Evolutionary conservation across 352 stramenopile genomes (phyloP), one percentile per base, ranked within the genome.

Genomic region (Phytopythium mirpurense): DNA sequence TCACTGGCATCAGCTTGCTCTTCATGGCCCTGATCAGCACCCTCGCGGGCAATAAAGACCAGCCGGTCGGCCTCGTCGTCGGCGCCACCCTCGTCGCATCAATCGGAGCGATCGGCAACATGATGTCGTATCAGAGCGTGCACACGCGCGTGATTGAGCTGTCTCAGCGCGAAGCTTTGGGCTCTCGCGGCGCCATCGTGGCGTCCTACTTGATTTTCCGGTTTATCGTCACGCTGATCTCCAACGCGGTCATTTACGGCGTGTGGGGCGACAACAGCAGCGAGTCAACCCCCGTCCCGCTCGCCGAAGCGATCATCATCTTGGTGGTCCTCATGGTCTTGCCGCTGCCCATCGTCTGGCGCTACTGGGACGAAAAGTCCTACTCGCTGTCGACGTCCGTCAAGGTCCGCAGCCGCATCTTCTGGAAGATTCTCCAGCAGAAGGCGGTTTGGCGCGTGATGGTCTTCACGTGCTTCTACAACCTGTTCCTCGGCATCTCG

Each of bases 381-480:
- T 78, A 80, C 56, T 73, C 70, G 1, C 55, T 79, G 1, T 65
- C 69, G 16, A 75, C 60, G 3, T 54, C 70, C 2, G 48, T 83
- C 53, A 75, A 70, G 50, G 61, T 68, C 6, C 68, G 65, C 1
- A 62, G 56, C 3, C 59, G 66, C 51, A 73, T 79, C 19, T 53
- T 78, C 15, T 79, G 68, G 73, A 72, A 70, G 41, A 68, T 81
- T 53, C 70, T 81, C 65, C 70, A 80, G 52, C 70, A 81, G 49
- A 79, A 77, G 32, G 73, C 70, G 0, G 63, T 81, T 51, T 81
- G 73, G 70, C 68, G 58, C 9, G 65, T 74, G 9, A 14, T 83
- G 16, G 40, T 45, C 1, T 83, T 83, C 54, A 57, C 67, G 19
- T 72, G 57, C 40, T 65, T 74, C 47, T 81, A 72, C 53, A 71